Conservation (phyloP, 1,139 yeast genomes). For the Casaregolazyma suthepensis region DNA sequence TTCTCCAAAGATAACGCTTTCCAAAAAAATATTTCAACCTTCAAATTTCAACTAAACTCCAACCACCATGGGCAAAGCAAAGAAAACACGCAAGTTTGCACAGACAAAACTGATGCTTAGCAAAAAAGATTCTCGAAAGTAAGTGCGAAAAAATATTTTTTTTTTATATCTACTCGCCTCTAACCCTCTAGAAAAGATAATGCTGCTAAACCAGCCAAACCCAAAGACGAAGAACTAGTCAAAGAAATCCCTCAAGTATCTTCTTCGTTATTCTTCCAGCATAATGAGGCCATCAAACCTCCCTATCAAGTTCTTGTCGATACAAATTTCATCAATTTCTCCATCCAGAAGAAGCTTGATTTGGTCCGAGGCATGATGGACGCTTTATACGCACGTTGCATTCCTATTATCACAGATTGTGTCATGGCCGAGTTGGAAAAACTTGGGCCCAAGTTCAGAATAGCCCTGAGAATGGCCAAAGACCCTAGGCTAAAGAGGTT, state of each 20-base stretch:
- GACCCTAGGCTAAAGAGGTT: slow-evolving; percentile 88
- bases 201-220: slow-evolving; percentile 31
- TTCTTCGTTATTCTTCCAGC: slow-evolving; percentile 91
- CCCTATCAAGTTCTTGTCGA: slow-evolving; percentile 94
- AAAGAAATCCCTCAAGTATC: slow-evolving; percentile 90
- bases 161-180: neutral
- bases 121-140: slow-evolving; percentile 64
- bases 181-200: slow-evolving; percentile 33
- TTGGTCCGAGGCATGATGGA: slow-evolving; percentile 95
- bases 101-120: slow-evolving; percentile 74
- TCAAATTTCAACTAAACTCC: no score
- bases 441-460: slow-evolving; percentile 88
- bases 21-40: slow-evolving; percentile 2
- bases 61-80: slow-evolving; percentile 80
- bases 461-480: slow-evolving; percentile 84
- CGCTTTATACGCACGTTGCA: slow-evolving; percentile 85
- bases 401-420: slow-evolving; percentile 93
- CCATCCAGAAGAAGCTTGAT: slow-evolving; percentile 92
- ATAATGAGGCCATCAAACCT: slow-evolving; percentile 87
- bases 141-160: slow-evolving; percentile 21
- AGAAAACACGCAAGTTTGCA: slow-evolving; percentile 96
- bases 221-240: slow-evolving; percentile 74
- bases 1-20: no score
- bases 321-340: slow-evolving; percentile 93
- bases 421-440: slow-evolving; percentile 97